Base-by-base conservation (phyloP, 2,329 filamentous ascomycete species). In the Rugonectria rugulosa region DNA sequence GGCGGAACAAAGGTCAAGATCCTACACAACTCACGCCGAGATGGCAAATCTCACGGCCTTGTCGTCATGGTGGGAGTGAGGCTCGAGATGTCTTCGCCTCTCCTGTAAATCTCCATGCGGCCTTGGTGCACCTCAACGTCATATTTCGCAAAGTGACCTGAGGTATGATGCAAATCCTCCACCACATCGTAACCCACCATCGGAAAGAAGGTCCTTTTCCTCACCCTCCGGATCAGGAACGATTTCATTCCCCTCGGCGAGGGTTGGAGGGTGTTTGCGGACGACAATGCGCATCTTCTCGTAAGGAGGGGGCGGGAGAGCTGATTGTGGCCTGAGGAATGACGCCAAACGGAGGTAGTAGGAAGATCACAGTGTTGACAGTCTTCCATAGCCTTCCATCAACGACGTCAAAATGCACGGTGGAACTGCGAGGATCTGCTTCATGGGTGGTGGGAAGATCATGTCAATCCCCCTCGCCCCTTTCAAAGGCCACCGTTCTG, bases 101-200 rank as follows among this genome's bases (percentile, higher is more conserved):
- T 27, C 29, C 20, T 21, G 38, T 11, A 34, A 20, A 47, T 37
- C 20, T 10, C 38, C 53, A 38, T 48, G 26, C 41, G 45, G 45
- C 57, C 44, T 43, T 62, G 59, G 59, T 59, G 38, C 55, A 45
- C 53, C 55, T 58, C 38, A 59, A 66, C 63, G 63, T 66, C 63
- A 66, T 66, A 56, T 50, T 51, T 34, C 17, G 21, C 23, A 49
- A 38, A 42, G 53, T 47, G 15, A 44, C 45, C 43, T 57, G 55
- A 55, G 44, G 32, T 44, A 66, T 66, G 63, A 65, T 66, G 63
- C 61, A 66, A 57, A 49, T 14, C 45, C 29, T 27, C 59, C 44
- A 51, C 54, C 55, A 48, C 49, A 43, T 27, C 43, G 52, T 49
- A 62, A 57, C 61, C 59, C 53, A 52, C 53, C 46, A 45, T 36